These are phyloP conservation scores for Colletotrichum filicis DNA, from an alignment of 2,329 filamentous ascomycete genomes.

Conservation along the genomic window DNA sequence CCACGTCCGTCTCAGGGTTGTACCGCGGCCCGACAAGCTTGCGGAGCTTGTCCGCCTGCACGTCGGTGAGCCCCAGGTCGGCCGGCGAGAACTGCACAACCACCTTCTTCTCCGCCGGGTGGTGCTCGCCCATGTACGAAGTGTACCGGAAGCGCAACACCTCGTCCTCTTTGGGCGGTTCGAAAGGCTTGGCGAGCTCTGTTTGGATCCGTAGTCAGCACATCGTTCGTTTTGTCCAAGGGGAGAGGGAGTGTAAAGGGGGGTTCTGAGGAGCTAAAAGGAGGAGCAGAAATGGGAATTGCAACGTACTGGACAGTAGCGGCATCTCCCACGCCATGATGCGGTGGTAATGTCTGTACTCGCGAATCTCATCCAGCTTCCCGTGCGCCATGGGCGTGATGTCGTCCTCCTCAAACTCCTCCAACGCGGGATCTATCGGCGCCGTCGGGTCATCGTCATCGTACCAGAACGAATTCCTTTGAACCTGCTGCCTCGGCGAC, in stretches of 20 bases:
- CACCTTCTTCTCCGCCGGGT: conserved; percentile 93
- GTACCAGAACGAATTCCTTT: conserved; percentile 55
- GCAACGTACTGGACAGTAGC: conserved; percentile 80
- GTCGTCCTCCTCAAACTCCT: conserved; percentile 82
- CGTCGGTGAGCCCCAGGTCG: conserved; percentile 76
- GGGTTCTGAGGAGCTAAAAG: no score
- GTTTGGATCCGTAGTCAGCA: conserved; percentile 37
- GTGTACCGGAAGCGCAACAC: conserved; percentile 96
- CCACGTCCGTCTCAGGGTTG: conserved; percentile 82
- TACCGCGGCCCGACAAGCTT: conserved; percentile 89
- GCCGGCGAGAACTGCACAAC: conserved; percentile 86
- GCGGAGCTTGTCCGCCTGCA: conserved; percentile 82
- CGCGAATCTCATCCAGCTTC: conserved; percentile 88
- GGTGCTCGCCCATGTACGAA: conserved; percentile 92
- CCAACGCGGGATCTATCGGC: conserved; percentile 60
- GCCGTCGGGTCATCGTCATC: conserved; percentile 60
- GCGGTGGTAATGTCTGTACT: conserved; percentile 88
- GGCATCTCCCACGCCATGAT: conserved; percentile 97
- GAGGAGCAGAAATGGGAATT: background rate
- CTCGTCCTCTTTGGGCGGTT: conserved; percentile 72
- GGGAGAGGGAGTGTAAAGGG: background rate
- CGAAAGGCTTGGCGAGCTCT: conserved; percentile 88
- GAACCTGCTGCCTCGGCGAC: no score
- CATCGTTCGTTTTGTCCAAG: background rate
- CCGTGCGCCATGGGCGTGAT: conserved; percentile 85